A percentile compares a stretch with the other conserved stretches of the same genome.
Evolutionary conservation across 163 green algal genomes (phyloP).

Genomic region (Chloromonas sp.): DNA sequence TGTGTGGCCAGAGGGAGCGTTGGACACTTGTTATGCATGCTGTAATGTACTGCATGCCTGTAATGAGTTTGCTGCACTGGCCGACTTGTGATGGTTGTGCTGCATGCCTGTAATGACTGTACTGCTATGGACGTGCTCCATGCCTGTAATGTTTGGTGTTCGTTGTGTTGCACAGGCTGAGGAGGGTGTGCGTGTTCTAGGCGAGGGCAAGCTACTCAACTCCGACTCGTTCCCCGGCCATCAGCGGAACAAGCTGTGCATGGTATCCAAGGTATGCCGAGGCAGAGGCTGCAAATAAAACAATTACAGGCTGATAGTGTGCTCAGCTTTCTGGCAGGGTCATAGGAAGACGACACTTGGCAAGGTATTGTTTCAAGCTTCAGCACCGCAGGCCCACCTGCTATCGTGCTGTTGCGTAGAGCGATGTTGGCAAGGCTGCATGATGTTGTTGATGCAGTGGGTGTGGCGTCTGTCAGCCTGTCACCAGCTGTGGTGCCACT

Average conservation of each 20-base stretch:
- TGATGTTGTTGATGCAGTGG: too few relatives aligned
- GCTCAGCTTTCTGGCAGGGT: background rate
- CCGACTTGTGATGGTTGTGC: background rate
- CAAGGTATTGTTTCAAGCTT: too few relatives aligned
- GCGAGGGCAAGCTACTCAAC: slow-evolving; percentile 73
- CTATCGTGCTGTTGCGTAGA: too few relatives aligned
- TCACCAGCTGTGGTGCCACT: too few relatives aligned
- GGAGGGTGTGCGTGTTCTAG: slow-evolving; percentile 77
- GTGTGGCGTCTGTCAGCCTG: too few relatives aligned
- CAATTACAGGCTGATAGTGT: background rate
- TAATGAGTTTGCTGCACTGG: background rate
- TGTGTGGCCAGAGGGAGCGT: too few relatives aligned
- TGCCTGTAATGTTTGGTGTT: slow-evolving; percentile 64
- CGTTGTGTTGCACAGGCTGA: slow-evolving; percentile 89
- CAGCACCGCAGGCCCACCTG: too few relatives aligned
- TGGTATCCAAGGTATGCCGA: slow-evolving; percentile 60
- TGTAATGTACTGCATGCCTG: too few relatives aligned
- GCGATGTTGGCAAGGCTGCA: too few relatives aligned
- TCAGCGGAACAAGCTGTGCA: slow-evolving; percentile 84
- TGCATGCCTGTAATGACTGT: background rate
- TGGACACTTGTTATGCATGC: too few relatives aligned
- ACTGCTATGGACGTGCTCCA: background rate
- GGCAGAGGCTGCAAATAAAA: too few relatives aligned
- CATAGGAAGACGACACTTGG: too few relatives aligned
- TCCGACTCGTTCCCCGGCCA: slow-evolving; percentile 82